Base-by-base conservation (phyloP, 176 grass and related monocot species). In the Oryza punctata region DNA sequence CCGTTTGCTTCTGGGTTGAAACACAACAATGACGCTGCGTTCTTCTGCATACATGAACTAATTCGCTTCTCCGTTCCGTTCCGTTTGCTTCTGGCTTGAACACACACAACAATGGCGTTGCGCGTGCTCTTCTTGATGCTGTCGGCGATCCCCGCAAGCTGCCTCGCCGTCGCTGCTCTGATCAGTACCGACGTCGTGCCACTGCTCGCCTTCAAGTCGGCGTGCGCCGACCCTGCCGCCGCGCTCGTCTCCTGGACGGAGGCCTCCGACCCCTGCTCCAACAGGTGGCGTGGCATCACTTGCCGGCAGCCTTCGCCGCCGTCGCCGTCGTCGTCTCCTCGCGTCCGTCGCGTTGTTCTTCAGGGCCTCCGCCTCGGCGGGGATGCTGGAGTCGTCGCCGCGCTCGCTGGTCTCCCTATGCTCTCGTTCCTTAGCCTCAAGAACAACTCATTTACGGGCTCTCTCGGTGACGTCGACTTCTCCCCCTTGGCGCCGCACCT, bases 371-470 rank as follows among this genome's bases (percentile, higher is more conserved):
- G 13, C n/a, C 95, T 98, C 41, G 76, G 45, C 23, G 92, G 92
- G 1, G 24, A 85, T 75, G 80, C 81, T 59, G 86, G 72, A 3
- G 76, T 73, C n/a, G 12, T 98, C 43, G 78, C 84, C 67, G 67
- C 78, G 61, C 92, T 98, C 67, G 79, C 76, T 4, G 59, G 23
- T 1, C 87, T 98, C 29, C 87, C 75, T 9, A 10, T 32, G 16
- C 95, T 98, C 67, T 84, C 90, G 25, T 81, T 91, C 77, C 90
- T 98, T 13, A 98, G 95, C 82, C 85, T 98, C 63, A 93, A 89
- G 78, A 98, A 98, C 68, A 98, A 98, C 85, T 79, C 78, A 13
- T 98, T 95, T 67, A 68, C 81, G 10, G 93, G 76, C 26, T 49
- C 78, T 13, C 80, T 97, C 65, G 65, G 77, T 9, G 73, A 30